Evolutionary conservation across 106 monocot species (phyloP).

Genomic region (Hemerocallis citrina): DNA sequence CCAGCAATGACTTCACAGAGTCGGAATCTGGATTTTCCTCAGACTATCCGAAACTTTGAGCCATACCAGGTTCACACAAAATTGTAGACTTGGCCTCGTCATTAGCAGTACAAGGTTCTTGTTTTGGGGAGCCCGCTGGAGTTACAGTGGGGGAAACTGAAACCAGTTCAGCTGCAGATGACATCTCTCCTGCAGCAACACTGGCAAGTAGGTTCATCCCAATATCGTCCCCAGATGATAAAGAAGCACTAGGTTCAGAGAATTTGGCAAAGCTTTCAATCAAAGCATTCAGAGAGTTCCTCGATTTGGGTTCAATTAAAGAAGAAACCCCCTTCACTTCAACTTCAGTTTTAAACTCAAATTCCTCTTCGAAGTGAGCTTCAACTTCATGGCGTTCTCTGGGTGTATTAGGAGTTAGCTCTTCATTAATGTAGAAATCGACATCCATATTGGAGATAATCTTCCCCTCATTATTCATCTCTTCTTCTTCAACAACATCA

Average conservation of each 20-base stretch:
- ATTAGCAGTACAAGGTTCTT: slow-evolving; percentile 17
- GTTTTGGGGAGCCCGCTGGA: slow-evolving; percentile 23
- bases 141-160: slow-evolving; percentile 34
- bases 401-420: no score
- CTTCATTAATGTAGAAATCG: no score
- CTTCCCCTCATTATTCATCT: no score
- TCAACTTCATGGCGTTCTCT: no score
- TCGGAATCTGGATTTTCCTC: slow-evolving; percentile 23
- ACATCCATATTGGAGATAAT: no score
- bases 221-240: slow-evolving; percentile 56
- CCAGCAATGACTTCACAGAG: slow-evolving; percentile 15
- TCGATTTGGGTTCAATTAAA: slow-evolving; percentile 20
- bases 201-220: slow-evolving; percentile 78
- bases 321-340: slow-evolving; percentile 15
- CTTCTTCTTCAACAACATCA: no score
- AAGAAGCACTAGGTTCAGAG: slow-evolving; percentile 39
- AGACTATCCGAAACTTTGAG: slow-evolving; percentile 1
- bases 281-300: slow-evolving; percentile 63
- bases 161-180: slow-evolving; percentile 37
- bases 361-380: no score
- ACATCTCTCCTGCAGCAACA: slow-evolving; percentile 78
- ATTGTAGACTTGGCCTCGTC: slow-evolving; percentile 28
- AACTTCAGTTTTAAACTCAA: no score
- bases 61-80: slow-evolving; percentile 13
- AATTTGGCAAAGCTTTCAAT: slow-evolving; percentile 66